A percentile compares a stretch with the other conserved stretches of the same genome.
These are phyloP conservation scores for Plasmodium sp. DNA, from an alignment of 169 alveolate genomes.

Conservation along the genomic window DNA sequence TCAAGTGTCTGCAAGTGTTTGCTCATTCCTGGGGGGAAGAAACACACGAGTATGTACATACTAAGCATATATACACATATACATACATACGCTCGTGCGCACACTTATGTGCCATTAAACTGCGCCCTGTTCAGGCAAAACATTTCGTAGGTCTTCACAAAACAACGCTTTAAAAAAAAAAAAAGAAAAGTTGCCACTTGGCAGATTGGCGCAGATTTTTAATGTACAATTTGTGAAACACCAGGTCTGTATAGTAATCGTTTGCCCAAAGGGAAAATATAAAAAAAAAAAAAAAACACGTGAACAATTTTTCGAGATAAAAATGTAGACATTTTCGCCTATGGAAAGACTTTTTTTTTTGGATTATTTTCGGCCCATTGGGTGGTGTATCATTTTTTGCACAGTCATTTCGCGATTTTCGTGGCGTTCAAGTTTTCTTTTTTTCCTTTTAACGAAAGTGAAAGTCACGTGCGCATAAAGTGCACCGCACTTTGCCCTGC, in stretches of 20 bases:
- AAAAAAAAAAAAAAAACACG: not conserved
- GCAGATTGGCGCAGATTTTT: not conserved
- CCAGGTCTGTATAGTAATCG: not conserved
- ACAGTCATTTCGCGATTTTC: not conserved
- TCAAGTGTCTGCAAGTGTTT: not conserved
- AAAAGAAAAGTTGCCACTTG: not conserved
- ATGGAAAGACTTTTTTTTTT: not conserved
- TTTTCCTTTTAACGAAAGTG: not conserved
- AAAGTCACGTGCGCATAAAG: conserved; percentile 66
- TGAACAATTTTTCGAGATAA: not conserved
- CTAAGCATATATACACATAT: not conserved
- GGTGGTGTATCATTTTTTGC: not conserved
- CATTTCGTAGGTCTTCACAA: not conserved
- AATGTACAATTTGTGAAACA: not conserved
- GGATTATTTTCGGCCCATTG: not conserved
- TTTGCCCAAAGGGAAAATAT: not conserved
- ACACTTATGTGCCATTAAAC: not conserved
- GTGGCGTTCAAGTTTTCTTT: not conserved
- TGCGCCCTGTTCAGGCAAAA: not conserved
- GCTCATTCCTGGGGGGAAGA: conserved; percentile 2
- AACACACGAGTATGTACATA: not conserved
- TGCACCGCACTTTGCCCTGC: conserved; percentile 2
- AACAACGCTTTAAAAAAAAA: not conserved
- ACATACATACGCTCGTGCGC: not conserved
- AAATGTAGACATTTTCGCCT: not conserved